These are phyloP conservation scores for Ananas comosus DNA, from an alignment of 176 grass and related monocot species.

Conservation along the genomic window DNA sequence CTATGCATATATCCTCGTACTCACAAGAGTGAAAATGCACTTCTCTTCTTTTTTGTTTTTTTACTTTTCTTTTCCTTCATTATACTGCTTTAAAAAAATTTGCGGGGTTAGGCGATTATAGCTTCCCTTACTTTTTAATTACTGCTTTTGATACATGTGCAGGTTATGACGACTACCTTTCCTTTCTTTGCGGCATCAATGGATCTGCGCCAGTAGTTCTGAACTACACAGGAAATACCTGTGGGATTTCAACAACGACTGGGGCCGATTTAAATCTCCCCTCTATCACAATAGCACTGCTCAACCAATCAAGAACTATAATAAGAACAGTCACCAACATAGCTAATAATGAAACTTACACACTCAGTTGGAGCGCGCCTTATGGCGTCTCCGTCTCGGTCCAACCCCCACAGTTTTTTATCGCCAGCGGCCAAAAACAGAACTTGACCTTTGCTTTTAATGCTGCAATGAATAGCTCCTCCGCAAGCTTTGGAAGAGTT, in stretches of 20 bases:
- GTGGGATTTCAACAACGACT: conserved; percentile 32
- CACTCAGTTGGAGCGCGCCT: conserved; percentile 49
- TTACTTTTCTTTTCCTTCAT: too few species aligned
- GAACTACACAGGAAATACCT: conserved; percentile 79
- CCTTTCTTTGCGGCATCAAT: conserved; percentile 93
- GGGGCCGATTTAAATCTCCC: conserved; percentile 77
- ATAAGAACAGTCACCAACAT: conserved; percentile 57
- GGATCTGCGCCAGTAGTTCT: conserved; percentile 59
- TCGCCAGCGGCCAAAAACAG: conserved; percentile 59
- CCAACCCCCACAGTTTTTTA: conserved; percentile 35
- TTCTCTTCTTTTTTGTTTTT: too few species aligned
- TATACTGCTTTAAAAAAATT: too few species aligned
- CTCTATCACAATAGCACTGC: conserved; percentile 68
- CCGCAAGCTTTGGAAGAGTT: conserved; percentile 58
- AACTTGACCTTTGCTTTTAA: conserved; percentile 52
- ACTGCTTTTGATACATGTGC: neutral
- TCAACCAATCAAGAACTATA: conserved; percentile 58
- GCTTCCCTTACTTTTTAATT: too few species aligned
- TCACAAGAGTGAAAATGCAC: too few species aligned
- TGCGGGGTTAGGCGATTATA: too few species aligned
- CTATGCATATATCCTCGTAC: too few species aligned
- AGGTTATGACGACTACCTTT: conserved; percentile 74
- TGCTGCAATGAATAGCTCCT: conserved; percentile 49
- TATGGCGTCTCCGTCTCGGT: conserved; percentile 47
- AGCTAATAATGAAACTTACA: conserved; percentile 56